A percentile compares a stretch with the other conserved stretches of the same genome.
These are phyloP conservation scores for Kurtzmaniella fragi DNA, from an alignment of 805 yeast species.

Conservation along the genomic window DNA sequence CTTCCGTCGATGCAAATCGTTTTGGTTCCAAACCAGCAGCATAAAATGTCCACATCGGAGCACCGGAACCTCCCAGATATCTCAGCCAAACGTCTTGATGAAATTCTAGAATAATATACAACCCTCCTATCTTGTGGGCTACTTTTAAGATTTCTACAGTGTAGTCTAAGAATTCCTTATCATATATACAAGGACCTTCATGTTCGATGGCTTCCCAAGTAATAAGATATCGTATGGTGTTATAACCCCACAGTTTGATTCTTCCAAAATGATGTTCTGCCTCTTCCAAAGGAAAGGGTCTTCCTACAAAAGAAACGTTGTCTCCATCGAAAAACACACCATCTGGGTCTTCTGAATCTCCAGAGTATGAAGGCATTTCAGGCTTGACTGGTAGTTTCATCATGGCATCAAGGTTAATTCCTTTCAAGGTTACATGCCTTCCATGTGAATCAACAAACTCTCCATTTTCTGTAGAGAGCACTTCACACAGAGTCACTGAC, in stretches of 20 bases:
- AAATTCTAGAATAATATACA: conserved; percentile 78
- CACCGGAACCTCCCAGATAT: conserved; percentile 85
- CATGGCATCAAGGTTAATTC: conserved; percentile 76
- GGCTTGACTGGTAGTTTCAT: conserved; percentile 68
- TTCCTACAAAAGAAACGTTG: conserved; percentile 71
- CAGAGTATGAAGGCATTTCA: conserved; percentile 34
- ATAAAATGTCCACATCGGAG: conserved; percentile 88
- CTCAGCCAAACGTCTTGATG: conserved; percentile 96
- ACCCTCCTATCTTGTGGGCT: conserved; percentile 59
- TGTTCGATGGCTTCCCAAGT: conserved; percentile 96
- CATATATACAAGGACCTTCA: conserved; percentile 78
- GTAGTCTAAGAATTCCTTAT: conserved; percentile 68
- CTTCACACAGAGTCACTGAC: conserved; percentile 17
- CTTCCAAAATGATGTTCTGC: conserved; percentile 65
- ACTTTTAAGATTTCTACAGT: conserved; percentile 57
- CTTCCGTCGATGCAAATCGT: conserved; percentile 67
- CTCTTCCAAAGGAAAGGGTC: conserved; percentile 74
- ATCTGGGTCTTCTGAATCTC: conserved; percentile 28
- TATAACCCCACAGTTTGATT: conserved; percentile 77
- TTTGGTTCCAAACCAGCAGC: conserved; percentile 83
- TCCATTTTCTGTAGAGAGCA: conserved; percentile 43
- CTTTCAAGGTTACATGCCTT: conserved; percentile 61
- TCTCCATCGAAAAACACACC: conserved; percentile 65
- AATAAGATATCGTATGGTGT: conserved; percentile 66
- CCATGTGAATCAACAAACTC: conserved; percentile 54